Evolutionary conservation across 2,329 filamentous ascomycete genomes (phyloP).

Genomic region (Penicillium sp.): DNA sequence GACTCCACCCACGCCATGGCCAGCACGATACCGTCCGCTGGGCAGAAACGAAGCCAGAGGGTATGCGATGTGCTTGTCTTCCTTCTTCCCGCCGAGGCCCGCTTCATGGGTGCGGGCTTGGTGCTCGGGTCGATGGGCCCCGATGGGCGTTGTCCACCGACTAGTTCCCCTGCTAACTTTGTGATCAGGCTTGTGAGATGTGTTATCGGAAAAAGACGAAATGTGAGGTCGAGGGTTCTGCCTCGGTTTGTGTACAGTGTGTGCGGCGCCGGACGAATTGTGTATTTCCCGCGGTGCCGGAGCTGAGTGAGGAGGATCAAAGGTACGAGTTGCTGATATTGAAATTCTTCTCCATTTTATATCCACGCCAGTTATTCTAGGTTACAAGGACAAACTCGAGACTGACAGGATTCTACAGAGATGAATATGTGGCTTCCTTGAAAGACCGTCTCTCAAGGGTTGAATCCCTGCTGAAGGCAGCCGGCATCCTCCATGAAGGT

Average conservation of each 20-base stretch:
- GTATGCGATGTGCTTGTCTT: conserved; percentile 7
- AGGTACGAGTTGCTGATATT: conserved; percentile 59
- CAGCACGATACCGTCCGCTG: neutral
- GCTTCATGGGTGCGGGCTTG: neutral
- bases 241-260: conserved; percentile 74
- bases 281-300: conserved; percentile 88
- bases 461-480: conserved; percentile 81
- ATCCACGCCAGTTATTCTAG: neutral
- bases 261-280: conserved; percentile 94
- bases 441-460: conserved; percentile 90
- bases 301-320: conserved; percentile 88
- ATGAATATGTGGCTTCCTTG: conserved; percentile 90
- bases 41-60: conserved; percentile 13
- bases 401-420: conserved; percentile 52
- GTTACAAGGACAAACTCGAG: neutral
- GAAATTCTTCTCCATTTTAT: neutral
- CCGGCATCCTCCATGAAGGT: conserved; percentile 78
- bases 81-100: neutral
- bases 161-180: conserved; percentile 3
- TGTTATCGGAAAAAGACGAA: conserved; percentile 87
- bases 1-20: conserved; percentile 12
- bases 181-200: conserved; percentile 77
- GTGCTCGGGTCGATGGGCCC: neutral
- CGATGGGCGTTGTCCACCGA: neutral
- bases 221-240: conserved; percentile 86